Conservation (phyloP, 2,329 filamentous ascomycete species). For the Diaporthe citrichinensis region DNA sequence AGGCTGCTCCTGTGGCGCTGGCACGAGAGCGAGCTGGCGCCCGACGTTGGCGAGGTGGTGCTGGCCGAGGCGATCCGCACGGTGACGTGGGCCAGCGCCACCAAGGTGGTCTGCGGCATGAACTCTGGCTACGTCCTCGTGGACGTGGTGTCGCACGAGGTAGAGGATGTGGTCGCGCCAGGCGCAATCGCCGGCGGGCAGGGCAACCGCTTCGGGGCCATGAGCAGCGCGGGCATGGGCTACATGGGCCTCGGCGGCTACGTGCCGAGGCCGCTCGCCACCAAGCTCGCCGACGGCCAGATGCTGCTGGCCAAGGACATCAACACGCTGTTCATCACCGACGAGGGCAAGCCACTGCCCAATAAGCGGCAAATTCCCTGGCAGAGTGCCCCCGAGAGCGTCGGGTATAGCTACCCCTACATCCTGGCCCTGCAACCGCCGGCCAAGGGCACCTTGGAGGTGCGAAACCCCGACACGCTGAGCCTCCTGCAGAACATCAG, state of each 20-base stretch:
- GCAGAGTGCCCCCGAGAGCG: constrained; percentile 87
- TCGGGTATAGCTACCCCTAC: constrained; percentile 98
- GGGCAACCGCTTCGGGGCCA: constrained; percentile 83
- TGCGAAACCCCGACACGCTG: constrained; percentile 92
- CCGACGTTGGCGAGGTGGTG: constrained; percentile 81
- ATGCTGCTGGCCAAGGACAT: constrained; percentile 97
- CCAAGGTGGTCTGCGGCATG: constrained; percentile 89
- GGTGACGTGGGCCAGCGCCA: constrained; percentile 91
- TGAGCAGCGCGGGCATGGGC: constrained; percentile 90
- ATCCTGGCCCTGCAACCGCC: constrained; percentile 88
- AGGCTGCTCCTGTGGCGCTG: constrained; percentile 93
- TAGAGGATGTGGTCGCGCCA: constrained; percentile 84
- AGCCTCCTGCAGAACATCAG: constrained; percentile 89
- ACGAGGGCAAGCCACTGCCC: constrained; percentile 80
- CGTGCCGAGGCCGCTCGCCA: constrained; percentile 90
- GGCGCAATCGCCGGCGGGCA: constrained; percentile 79
- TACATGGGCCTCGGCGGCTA: constrained; percentile 96
- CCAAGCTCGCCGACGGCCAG: constrained; percentile 85
- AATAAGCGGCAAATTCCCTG: constrained; percentile 93
- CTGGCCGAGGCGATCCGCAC: constrained; percentile 88
- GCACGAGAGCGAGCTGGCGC: constrained; percentile 88
- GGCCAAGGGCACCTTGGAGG: constrained; percentile 87
- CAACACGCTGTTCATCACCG: constrained; percentile 92
- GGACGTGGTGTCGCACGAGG: constrained; percentile 80
- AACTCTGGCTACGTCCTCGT: constrained; percentile 92